A percentile compares a stretch with the other conserved stretches of the same genome.
Conservation (phyloP, 2,329 filamentous ascomycete genomes). For the Parasarocladium wereldwijsianum region DNA sequence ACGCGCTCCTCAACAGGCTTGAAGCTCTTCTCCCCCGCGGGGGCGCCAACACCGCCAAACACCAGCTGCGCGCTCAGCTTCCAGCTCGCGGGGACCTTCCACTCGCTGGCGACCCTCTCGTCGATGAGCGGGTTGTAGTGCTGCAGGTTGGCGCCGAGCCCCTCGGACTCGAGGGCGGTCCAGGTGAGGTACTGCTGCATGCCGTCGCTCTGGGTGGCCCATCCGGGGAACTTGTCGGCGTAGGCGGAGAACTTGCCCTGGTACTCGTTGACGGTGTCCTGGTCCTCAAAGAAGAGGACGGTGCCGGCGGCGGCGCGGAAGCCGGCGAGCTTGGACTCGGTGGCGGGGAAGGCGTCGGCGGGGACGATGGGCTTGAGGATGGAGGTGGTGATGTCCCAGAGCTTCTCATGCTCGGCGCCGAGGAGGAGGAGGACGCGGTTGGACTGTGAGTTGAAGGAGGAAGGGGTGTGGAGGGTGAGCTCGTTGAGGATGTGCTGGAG, state of each 20-base stretch:
- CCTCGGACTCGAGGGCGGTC: constrained; percentile 71
- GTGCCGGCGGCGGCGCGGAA: constrained; percentile 67
- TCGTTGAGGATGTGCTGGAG: constrained; percentile 51
- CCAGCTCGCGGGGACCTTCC: constrained; percentile 60
- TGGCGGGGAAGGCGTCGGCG: constrained; percentile 41
- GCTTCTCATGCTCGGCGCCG: constrained; percentile 69
- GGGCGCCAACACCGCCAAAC: constrained; percentile 51
- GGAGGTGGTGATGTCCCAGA: constrained; percentile 63
- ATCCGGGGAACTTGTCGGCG: constrained; percentile 65
- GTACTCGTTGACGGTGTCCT: constrained; percentile 46
- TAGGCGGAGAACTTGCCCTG: constrained; percentile 58
- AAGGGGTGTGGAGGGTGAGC: constrained; percentile 55
- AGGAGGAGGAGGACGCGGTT: constrained; percentile 67
- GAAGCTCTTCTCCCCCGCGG: constrained; percentile 48
- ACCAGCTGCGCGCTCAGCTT: constrained; percentile 71
- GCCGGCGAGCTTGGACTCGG: constrained; percentile 23
- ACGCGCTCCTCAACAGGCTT: constrained; percentile 50
- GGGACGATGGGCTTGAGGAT: constrained; percentile 41
- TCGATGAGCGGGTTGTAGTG: constrained; percentile 87
- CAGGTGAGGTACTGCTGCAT: constrained; percentile 70
- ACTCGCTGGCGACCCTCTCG: constrained; percentile 50
- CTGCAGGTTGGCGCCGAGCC: constrained; percentile 78
- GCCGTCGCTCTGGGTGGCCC: constrained; percentile 62
- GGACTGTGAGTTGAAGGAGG: constrained; percentile 79
- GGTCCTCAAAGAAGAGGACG: constrained; percentile 80